Conservation (phyloP, 2,329 filamentous ascomycete species). For the Epichloe elymi region DNA sequence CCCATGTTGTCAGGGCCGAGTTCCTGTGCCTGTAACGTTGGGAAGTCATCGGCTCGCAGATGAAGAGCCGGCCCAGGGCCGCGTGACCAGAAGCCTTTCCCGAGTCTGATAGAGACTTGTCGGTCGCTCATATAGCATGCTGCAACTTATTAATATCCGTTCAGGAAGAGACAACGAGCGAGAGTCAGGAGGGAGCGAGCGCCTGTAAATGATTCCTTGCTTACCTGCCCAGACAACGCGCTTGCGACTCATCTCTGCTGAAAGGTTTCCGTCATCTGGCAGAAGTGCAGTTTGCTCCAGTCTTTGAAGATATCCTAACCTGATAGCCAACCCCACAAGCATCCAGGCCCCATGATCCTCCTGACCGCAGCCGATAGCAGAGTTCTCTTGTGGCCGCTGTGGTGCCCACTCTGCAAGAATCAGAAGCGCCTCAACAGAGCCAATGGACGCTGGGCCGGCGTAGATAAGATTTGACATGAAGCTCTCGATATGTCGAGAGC, state of each 20-base stretch:
- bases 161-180: not conserved
- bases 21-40: conserved; percentile 44
- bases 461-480: conserved; percentile 54
- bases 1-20: conserved; percentile 54
- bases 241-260: conserved; percentile 47
- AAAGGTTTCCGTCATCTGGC: conserved; percentile 44
- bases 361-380: conserved; percentile 55
- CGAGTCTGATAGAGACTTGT: conserved; percentile 56
- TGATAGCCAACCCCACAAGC: conserved; percentile 58
- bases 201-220: not conserved
- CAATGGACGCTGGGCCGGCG: conserved; percentile 52
- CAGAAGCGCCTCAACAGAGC: conserved; percentile 57
- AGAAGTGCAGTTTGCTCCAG: conserved; percentile 56
- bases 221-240: conserved; percentile 53
- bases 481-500: conserved; percentile 56
- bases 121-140: conserved; percentile 54
- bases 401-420: conserved; percentile 63
- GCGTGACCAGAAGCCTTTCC: conserved; percentile 61
- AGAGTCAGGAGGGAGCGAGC: too few species aligned
- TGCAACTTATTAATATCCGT: conserved; percentile 5
- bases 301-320: conserved; percentile 57
- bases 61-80: conserved; percentile 55
- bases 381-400: conserved; percentile 47
- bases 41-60: conserved; percentile 52
- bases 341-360: conserved; percentile 67